phyloP scores from a whole-genome alignment of 495 filamentous ascomycete species.

The Penicillium arizonense region DNA sequence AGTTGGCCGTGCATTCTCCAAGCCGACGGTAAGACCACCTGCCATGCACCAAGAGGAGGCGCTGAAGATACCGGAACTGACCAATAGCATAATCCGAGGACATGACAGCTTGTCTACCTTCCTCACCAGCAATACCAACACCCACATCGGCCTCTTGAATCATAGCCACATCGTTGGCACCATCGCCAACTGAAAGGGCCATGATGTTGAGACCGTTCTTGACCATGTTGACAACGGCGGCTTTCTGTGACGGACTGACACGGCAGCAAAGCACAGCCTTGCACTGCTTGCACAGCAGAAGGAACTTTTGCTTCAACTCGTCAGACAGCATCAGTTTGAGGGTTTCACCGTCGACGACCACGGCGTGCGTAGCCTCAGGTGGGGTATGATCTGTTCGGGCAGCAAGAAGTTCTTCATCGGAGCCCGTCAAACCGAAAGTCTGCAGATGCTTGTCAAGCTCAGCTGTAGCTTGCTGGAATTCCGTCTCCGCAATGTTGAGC shows the following conservation, averaged over 20 bases:
- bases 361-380: slow-evolving; percentile 85
- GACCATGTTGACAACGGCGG: slow-evolving; percentile 94
- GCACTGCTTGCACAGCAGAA: slow-evolving; percentile 96
- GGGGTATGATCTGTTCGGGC: slow-evolving; percentile 81
- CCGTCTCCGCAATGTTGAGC: slow-evolving; percentile 79
- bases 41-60: slow-evolving; percentile 91
- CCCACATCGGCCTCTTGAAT: slow-evolving; percentile 99
- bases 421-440: slow-evolving; percentile 77
- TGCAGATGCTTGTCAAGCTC: slow-evolving; percentile 72
- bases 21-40: slow-evolving; percentile 94
- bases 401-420: slow-evolving; percentile 77
- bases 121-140: slow-evolving; percentile 96
- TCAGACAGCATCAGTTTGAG: slow-evolving; percentile 87
- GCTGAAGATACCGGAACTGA: slow-evolving; percentile 91
- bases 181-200: slow-evolving; percentile 95
- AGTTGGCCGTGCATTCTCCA: slow-evolving; percentile 94
- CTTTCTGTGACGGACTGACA: slow-evolving; percentile 96
- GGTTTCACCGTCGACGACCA: slow-evolving; percentile 95
- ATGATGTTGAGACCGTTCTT: slow-evolving; percentile 94
- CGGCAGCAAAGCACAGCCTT: slow-evolving; percentile 96
- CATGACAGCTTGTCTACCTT: slow-evolving; percentile 97
- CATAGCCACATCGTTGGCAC: slow-evolving; percentile 99
- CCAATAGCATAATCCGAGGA: slow-evolving; percentile 98
- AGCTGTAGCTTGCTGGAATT: slow-evolving; percentile 57
- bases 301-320: slow-evolving; percentile 81